A percentile compares a stretch with the other conserved stretches of the same genome.
These are phyloP conservation scores for Pichia phayaonensis DNA, from an alignment of 805 yeast genomes.

Conservation along the genomic window DNA sequence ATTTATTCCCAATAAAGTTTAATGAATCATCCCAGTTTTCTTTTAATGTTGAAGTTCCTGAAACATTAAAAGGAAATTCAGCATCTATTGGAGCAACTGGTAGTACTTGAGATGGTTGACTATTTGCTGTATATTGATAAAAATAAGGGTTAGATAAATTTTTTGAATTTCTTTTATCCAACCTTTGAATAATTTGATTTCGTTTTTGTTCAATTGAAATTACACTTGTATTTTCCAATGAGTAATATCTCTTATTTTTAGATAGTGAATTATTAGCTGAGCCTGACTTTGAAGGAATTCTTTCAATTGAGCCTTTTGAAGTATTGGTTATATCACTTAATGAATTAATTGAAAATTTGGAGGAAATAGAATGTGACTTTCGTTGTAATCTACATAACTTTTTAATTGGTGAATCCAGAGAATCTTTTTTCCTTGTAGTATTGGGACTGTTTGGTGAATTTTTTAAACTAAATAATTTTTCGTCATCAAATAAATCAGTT, in stretches of 20 bases:
- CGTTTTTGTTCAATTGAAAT: constrained; percentile 5
- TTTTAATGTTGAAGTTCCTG: neutral
- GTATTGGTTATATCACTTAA: constrained; percentile 1
- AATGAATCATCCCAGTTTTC: constrained; percentile 2
- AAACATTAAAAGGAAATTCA: neutral
- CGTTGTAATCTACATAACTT: neutral
- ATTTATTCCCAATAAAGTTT: neutral
- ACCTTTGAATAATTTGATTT: constrained; percentile 2
- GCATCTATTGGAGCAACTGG: neutral
- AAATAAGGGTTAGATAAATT: constrained; percentile 8
- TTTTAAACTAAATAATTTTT: neutral
- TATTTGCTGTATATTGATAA: constrained; percentile 5
- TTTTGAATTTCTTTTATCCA: constrained; percentile 5
- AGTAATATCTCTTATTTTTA: neutral
- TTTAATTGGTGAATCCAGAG: neutral
- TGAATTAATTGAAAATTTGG: neutral
- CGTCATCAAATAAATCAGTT: constrained; percentile 2
- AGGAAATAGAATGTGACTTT: neutral
- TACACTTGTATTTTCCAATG: neutral
- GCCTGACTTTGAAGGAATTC: neutral
- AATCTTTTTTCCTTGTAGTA: neutral
- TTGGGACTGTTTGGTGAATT: neutral
- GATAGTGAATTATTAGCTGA: neutral
- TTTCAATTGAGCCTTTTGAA: neutral
- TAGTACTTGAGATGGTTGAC: constrained; percentile 4